These are phyloP conservation scores for Alternaria dauci DNA, from an alignment of 2,329 filamentous ascomycete species.

Conservation along the genomic window DNA sequence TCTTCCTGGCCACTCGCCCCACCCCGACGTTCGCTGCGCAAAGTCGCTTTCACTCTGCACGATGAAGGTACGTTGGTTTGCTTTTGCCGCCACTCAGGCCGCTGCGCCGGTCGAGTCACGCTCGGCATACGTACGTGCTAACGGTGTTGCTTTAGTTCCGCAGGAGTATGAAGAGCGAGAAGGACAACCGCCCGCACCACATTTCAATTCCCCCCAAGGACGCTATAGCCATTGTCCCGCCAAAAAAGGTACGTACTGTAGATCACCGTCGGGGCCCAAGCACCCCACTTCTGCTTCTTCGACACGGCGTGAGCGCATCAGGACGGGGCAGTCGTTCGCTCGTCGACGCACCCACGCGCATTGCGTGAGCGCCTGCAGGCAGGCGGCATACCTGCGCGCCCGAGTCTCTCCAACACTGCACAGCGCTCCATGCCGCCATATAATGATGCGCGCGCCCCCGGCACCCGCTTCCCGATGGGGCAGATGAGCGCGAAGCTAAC, in stretches of 20 bases:
- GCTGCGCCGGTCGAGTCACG: conserved; percentile 28
- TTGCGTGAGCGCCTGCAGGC: conserved; percentile 5
- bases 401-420: not conserved
- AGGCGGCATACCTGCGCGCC: not conserved
- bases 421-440: conserved; percentile 6
- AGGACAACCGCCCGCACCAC: conserved; percentile 75
- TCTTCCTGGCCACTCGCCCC: conserved; percentile 14
- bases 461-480: conserved; percentile 26
- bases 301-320: not conserved
- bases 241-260: conserved; percentile 76
- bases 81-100: conserved; percentile 14
- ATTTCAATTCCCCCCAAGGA: conserved; percentile 84
- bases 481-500: conserved; percentile 38
- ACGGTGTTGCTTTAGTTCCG: conserved; percentile 63
- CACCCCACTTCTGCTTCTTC: conserved; percentile 5
- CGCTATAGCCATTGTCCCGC: conserved; percentile 85
- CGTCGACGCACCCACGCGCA: not conserved
- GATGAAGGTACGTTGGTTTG: conserved; percentile 31
- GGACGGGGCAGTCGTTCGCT: not conserved
- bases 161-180: conserved; percentile 90
- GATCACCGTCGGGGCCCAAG: not conserved
- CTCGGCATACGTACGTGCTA: conserved; percentile 36
- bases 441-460: conserved; percentile 15
- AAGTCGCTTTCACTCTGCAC: conserved; percentile 24
- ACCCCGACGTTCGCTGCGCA: conserved; percentile 16